A percentile compares a stretch with the other conserved stretches of the same genome.
Evolutionary conservation across 345 rosid species (phyloP).

Genomic region (Eucalyptus brandiana): DNA sequence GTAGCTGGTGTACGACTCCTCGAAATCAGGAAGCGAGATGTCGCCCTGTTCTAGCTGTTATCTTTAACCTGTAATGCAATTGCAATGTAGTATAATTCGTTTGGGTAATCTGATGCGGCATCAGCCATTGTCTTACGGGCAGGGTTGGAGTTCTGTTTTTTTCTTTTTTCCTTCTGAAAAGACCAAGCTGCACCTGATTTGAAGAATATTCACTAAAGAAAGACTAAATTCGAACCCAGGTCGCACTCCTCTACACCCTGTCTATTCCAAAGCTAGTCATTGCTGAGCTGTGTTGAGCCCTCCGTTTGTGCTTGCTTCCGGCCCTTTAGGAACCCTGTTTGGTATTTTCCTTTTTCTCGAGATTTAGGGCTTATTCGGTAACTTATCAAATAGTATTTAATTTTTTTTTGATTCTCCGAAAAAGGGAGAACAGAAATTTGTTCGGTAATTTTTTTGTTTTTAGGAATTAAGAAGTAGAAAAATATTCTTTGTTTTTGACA

Average conservation of each 20-base stretch:
- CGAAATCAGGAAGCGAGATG: neutral
- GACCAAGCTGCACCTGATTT: neutral
- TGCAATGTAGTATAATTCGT: neutral
- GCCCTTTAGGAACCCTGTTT: too few relatives aligned
- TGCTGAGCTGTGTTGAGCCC: neutral
- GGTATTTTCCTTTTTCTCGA: too few relatives aligned
- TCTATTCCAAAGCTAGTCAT: neutral
- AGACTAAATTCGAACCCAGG: neutral
- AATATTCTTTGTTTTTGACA: too few relatives aligned
- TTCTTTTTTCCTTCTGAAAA: neutral
- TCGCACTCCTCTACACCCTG: neutral
- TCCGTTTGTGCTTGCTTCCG: neutral
- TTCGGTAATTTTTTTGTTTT: too few relatives aligned
- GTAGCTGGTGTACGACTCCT: neutral
- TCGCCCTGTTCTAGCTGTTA: neutral
- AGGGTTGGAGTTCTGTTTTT: too few relatives aligned
- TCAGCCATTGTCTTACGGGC: neutral
- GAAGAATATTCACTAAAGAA: neutral
- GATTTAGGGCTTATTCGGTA: too few relatives aligned
- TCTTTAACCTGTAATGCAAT: neutral
- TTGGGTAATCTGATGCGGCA: neutral
- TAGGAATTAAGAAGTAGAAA: too few relatives aligned
- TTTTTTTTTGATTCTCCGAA: too few relatives aligned
- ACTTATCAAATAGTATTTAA: rapidly evolving
- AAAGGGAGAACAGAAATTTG: rapidly evolving